Base-by-base conservation (phyloP, 805 yeast genomes). In the Hanseniaspora taiwanica region DNA sequence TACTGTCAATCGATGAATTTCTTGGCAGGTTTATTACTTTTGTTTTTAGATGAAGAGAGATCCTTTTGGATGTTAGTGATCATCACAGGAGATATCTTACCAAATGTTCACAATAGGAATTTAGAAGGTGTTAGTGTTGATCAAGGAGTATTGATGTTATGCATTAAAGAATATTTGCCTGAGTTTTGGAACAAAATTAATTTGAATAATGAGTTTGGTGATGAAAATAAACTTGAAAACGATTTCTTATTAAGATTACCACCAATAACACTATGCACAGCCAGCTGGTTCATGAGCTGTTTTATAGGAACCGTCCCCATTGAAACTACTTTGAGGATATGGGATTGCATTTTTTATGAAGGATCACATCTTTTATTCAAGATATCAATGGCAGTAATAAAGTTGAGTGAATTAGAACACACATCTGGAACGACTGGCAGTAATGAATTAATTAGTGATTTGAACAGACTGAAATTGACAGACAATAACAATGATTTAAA, bases 201-300 rank as follows among this genome's bases (percentile, higher is more conserved):
- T n/a, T n/a, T n/a, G n/a, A n/a, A n/a, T n/a, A n/a, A 16, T n/a
- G 8, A 8, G 7, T 9, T 24, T 24, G n/a, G 33, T 6, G 42
- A 38, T 3, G 48, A 52, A n/a, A n/a, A n/a, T n/a, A n/a, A n/a
- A n/a, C n/a, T n/a, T n/a, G 9, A 48, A 23, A 53, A 64, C 35
- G 66, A 71, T 52, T 77, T 83, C 44, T 66, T 89, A 24, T 68
- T 74, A 13, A 78, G 81, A 48, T 62, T 87, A 35, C 97, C 98
- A 1, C 94, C 96, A 2, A 72, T 91, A 3, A 82, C 96, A 1
- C 67, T 91, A 36, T 91, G 94, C 48, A 91, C 97, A 1, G 89
- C 96, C 0, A 78, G 94, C 40, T 91, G 98, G 98, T 91, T 91
- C 55, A 89, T 91, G 97, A 82, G 96, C 51, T 73, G 84, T n/a